Evolutionary conservation across 768 basidiomycete genomes (phyloP), one percentile per base, ranked within the genome.

Genomic region (Tremella fuciformis): DNA sequence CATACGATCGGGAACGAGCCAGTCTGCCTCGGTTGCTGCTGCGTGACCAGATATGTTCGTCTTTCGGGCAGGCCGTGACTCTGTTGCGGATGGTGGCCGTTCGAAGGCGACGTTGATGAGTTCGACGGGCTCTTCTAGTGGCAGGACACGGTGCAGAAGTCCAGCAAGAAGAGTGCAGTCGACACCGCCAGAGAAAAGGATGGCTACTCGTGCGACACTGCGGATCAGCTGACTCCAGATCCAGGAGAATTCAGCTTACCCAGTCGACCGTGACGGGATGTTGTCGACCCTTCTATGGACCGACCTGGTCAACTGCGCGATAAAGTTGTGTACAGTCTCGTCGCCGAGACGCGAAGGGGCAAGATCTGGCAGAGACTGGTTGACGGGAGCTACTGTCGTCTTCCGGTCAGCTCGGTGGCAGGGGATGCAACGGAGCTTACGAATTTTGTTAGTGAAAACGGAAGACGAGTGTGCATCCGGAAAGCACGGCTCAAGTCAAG

Each of bases 171-270:
- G 79, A 0, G 93, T 87, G 11, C 87, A 97, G 73, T 99, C 96
- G 44, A 99, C 90, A 0, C 96, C 96, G 26, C 96, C 96, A 38
- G 91, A 94, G 76, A 98, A 99, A 8, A 99, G 82, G 8, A 99
- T 81, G 1, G 88, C 91, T 2, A 96, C 80, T 52, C 86, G 67
- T 0, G 78, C 68, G 7, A 66, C 34, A 0, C 76, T 75, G 19
- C 22, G 13, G n/a, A 22, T 80, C 80, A 52, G 69, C 55, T 22
- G 49, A 53, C 38, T 50, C 1, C 13, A 18, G 18, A n/a, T 16
- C 15, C 13, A 6, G 29, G 46, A 4, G 19, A 3, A 74, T 78
- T 54, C 63, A 82, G 81, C 58, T 29, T 46, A 70, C 50, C 26
- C 54, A 13, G 50, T 25, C 13, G 19, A 51, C 55, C 71, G 67